These are phyloP conservation scores for Infundibulicybe gibba DNA, from an alignment of 768 basidiomycete species.

Conservation along the genomic window DNA sequence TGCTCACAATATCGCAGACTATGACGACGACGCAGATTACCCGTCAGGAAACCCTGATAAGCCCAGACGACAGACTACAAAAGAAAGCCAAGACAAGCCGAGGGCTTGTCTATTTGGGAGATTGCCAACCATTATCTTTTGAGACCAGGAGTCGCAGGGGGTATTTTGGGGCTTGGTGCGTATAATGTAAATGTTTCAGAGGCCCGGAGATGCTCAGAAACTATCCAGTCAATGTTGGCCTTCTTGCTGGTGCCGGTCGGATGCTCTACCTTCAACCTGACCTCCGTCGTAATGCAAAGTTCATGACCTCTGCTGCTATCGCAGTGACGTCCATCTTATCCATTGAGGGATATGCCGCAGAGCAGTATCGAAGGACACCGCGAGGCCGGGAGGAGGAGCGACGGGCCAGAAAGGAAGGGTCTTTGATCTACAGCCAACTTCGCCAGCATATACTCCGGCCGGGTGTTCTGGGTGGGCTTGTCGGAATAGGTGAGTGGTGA, in stretches of 20 bases:
- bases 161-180: constrained; percentile 66
- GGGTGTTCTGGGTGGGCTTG: constrained; percentile 59
- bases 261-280: constrained; percentile 59
- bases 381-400: constrained; percentile 54
- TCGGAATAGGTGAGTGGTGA: constrained; percentile 50
- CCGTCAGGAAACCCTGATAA: too few relatives aligned
- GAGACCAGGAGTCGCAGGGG: constrained; percentile 68
- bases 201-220: background rate
- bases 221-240: constrained; percentile 62
- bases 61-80: constrained; percentile 20
- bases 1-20: constrained; percentile 31
- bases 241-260: constrained; percentile 59
- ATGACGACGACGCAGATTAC: constrained; percentile 13
- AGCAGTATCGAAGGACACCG: constrained; percentile 56
- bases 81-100: constrained; percentile 40
- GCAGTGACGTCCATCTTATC: constrained; percentile 54
- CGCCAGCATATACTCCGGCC: constrained; percentile 60
- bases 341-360: constrained; percentile 60
- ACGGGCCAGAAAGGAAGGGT: constrained; percentile 55
- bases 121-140: constrained; percentile 50
- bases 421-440: constrained; percentile 47
- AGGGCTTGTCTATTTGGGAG: constrained; percentile 51
- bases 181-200: constrained; percentile 5
- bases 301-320: constrained; percentile 50
- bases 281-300: constrained; percentile 52